Percentiles rank a stretch among this genome's conserved stretches.
Evolutionary conservation across 495 filamentous ascomycete species (phyloP).

Genomic region (Extremus antarcticus): DNA sequence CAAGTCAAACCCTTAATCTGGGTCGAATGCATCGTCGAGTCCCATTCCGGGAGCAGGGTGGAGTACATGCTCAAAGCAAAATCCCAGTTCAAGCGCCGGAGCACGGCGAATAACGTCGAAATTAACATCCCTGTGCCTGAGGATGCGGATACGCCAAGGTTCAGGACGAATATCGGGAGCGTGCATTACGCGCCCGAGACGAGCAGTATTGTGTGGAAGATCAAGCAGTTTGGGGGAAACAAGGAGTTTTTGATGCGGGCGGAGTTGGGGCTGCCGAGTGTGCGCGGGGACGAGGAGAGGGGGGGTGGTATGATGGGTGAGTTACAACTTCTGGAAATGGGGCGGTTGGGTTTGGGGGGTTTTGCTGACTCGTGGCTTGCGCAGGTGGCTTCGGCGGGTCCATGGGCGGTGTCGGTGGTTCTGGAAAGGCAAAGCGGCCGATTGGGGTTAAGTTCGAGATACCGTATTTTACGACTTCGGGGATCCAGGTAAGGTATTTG

Average conservation of each 20-base stretch:
- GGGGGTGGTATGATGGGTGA: slow-evolving; percentile 82
- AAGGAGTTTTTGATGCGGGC: slow-evolving; percentile 99
- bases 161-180: slow-evolving; percentile 92
- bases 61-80: slow-evolving; percentile 98
- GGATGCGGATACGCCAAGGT: slow-evolving; percentile 91
- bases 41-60: slow-evolving; percentile 84
- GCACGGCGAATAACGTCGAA: slow-evolving; percentile 97
- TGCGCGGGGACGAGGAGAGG: slow-evolving; percentile 91
- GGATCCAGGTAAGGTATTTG: slow-evolving; percentile 94
- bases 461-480: slow-evolving; percentile 97
- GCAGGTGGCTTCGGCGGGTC: slow-evolving; percentile 77
- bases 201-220: slow-evolving; percentile 98
- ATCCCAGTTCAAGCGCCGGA: slow-evolving; percentile 95
- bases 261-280: slow-evolving; percentile 88
- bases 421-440: slow-evolving; percentile 79
- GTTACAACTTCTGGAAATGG: too few species aligned
- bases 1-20: slow-evolving; percentile 98
- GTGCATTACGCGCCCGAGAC: slow-evolving; percentile 99
- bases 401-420: slow-evolving; percentile 59
- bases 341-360: too few species aligned
- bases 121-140: slow-evolving; percentile 96
- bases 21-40: slow-evolving; percentile 97
- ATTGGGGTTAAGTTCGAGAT: slow-evolving; percentile 99
- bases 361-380: too few species aligned
- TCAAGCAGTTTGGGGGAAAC: slow-evolving; percentile 96